Percentiles rank a stretch among this genome's conserved stretches.
Conservation (phyloP, 192 early-diverging fungal species). For the Coemansia sp. region DNA sequence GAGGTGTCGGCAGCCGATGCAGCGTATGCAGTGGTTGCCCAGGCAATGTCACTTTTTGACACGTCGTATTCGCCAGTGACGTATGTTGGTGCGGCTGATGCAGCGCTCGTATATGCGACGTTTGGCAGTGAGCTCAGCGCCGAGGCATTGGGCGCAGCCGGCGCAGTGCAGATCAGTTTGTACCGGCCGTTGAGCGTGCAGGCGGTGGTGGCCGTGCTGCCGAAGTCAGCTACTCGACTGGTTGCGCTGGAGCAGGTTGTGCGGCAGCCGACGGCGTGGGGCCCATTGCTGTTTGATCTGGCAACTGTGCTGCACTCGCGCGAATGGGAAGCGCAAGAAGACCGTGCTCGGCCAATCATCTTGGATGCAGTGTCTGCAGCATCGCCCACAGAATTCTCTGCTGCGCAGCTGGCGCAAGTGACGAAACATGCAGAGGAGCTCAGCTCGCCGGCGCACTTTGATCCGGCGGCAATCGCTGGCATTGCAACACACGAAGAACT, state of each 20-base stretch:
- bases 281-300: conserved; percentile 83
- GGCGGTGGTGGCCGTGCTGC: conserved; percentile 57
- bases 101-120: conserved; percentile 72
- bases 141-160: conserved; percentile 56
- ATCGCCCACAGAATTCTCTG: conserved; percentile 19
- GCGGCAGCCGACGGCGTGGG: conserved; percentile 65
- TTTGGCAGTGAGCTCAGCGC: conserved; percentile 39
- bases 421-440: conserved; percentile 19
- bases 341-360: conserved; percentile 34
- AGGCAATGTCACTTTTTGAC: conserved; percentile 29
- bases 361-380: conserved; percentile 35
- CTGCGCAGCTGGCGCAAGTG: conserved; percentile 22
- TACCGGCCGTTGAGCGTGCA: conserved; percentile 73
- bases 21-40: conserved; percentile 9
- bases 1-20: neutral
- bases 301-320: conserved; percentile 64
- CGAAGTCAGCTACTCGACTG: conserved; percentile 60
- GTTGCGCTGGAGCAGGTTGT: conserved; percentile 64
- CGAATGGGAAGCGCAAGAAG: conserved; percentile 50
- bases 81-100: conserved; percentile 35
- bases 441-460: conserved; percentile 40
- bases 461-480: conserved; percentile 32
- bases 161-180: conserved; percentile 71
- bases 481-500: conserved; percentile 14
- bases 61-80: conserved; percentile 12